A percentile compares a stretch with the other conserved stretches of the same genome.
phyloP scores from a whole-genome alignment of 1,284 basidiomycete genomes.

The Boletus mariae region DNA sequence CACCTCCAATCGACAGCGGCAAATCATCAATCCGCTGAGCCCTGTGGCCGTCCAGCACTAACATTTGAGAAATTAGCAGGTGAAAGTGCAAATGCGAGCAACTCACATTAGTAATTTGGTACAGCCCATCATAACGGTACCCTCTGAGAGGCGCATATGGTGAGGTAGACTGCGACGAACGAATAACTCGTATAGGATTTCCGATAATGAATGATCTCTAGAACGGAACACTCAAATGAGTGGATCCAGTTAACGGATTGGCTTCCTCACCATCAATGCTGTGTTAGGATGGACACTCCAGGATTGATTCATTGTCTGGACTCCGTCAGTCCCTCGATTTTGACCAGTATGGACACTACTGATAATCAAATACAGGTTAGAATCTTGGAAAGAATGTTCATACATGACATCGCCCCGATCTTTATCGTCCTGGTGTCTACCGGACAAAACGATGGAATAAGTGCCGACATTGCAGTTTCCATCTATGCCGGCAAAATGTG shows the following conservation, averaged over 20 bases:
- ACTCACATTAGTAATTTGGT: slow-evolving; percentile 16
- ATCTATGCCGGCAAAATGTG: slow-evolving; percentile 15
- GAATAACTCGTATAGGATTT: slow-evolving; percentile 25
- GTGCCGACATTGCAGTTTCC: slow-evolving; percentile 11
- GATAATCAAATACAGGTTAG: neutral
- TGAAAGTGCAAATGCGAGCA: neutral
- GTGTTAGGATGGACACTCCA: slow-evolving; percentile 17
- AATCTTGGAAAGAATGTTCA: neutral
- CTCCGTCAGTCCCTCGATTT: neutral
- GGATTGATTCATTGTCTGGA: slow-evolving; percentile 21
- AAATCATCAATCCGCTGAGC: slow-evolving; percentile 11
- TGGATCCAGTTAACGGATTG: neutral
- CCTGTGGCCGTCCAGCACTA: slow-evolving; percentile 25
- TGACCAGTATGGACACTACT: slow-evolving; percentile 29
- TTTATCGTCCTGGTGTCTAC: slow-evolving; percentile 24
- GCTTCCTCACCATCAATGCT: slow-evolving; percentile 17
- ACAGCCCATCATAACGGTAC: slow-evolving; percentile 31
- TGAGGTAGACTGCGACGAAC: slow-evolving; percentile 19
- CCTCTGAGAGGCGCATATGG: slow-evolving; percentile 23
- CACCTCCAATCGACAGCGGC: slow-evolving; percentile 30
- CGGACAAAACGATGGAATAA: slow-evolving; percentile 22
- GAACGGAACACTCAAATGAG: neutral
- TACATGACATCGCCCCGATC: slow-evolving; percentile 28
- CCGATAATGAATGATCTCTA: slow-evolving; percentile 13
- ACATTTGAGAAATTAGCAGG: neutral